Evolutionary conservation across 192 early-diverging fungal species (phyloP).

Genomic region (Coemansia sp.): DNA sequence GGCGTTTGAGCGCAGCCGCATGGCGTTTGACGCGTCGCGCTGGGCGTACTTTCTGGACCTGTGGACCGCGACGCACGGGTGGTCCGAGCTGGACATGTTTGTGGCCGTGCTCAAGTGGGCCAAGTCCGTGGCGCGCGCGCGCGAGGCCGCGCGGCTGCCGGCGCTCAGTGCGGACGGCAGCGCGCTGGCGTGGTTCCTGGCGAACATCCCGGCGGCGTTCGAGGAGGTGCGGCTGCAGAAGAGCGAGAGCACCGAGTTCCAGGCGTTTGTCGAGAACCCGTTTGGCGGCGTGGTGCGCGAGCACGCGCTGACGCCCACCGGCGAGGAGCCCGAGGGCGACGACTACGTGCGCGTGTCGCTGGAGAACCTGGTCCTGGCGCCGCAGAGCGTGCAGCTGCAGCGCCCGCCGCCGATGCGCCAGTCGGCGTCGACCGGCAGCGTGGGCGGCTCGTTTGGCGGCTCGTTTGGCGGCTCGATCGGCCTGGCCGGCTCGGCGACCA

Average conservation of each 20-base stretch:
- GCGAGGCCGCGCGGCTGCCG: constrained; percentile 4
- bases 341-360: constrained; percentile 48
- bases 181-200: constrained; percentile 25
- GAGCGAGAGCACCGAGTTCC: constrained; percentile 45
- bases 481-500: neutral
- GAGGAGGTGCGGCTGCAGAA: constrained; percentile 38
- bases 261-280: constrained; percentile 39
- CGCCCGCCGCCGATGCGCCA: constrained; percentile 13
- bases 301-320: constrained; percentile 27
- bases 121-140: constrained; percentile 30
- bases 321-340: constrained; percentile 9
- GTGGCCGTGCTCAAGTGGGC: constrained; percentile 42
- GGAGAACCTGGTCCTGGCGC: constrained; percentile 11
- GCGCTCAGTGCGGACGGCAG: neutral
- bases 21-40: constrained; percentile 32
- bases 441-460: neutral
- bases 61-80: constrained; percentile 40
- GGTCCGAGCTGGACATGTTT: constrained; percentile 49
- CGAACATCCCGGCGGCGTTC: constrained; percentile 12
- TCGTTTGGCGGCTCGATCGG: neutral
- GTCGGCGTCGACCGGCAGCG: constrained; percentile 11
- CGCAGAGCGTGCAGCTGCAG: constrained; percentile 1
- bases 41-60: constrained; percentile 48
- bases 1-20: constrained; percentile 17
- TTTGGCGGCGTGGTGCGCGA: constrained; percentile 39